These are phyloP conservation scores for Penicillium sp. DNA, from an alignment of 2,329 filamentous ascomycete species.

Conservation along the genomic window DNA sequence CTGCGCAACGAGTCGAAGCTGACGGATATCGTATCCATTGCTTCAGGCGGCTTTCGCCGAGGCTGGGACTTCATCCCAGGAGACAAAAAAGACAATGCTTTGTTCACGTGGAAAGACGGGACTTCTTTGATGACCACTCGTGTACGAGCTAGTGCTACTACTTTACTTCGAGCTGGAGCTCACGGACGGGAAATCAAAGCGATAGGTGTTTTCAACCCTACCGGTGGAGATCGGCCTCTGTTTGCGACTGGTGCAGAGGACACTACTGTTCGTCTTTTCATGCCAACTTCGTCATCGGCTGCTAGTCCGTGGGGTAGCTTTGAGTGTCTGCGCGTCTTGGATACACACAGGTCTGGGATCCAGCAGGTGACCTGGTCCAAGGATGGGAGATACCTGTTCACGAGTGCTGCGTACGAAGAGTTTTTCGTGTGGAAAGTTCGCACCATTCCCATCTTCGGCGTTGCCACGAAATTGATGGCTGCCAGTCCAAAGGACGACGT, in stretches of 20 bases:
- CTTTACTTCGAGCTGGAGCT: slow-evolving; percentile 63
- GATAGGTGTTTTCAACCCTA: slow-evolving; percentile 48
- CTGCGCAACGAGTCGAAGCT: slow-evolving; percentile 75
- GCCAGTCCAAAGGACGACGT: slow-evolving; percentile 50
- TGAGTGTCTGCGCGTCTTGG: slow-evolving; percentile 63
- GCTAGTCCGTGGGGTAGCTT: slow-evolving; percentile 32
- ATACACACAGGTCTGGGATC: slow-evolving; percentile 78
- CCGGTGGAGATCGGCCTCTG: slow-evolving; percentile 32
- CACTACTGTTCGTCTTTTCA: slow-evolving; percentile 70
- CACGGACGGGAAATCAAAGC: slow-evolving; percentile 86
- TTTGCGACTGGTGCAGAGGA: slow-evolving; percentile 71
- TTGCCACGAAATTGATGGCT: slow-evolving; percentile 56
- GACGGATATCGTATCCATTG: slow-evolving; percentile 67
- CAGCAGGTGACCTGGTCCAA: slow-evolving; percentile 75
- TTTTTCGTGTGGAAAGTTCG: slow-evolving; percentile 78
- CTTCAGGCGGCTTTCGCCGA: slow-evolving; percentile 83
- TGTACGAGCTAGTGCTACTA: slow-evolving; percentile 44
- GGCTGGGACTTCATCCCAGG: slow-evolving; percentile 62
- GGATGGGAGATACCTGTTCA: slow-evolving; percentile 71
- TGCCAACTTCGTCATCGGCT: slow-evolving; percentile 16
- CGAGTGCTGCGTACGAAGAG: slow-evolving; percentile 83
- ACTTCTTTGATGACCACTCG: slow-evolving; percentile 52
- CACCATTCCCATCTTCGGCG: slow-evolving; percentile 52
- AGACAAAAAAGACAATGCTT: slow-evolving; percentile 40
- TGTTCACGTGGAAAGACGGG: slow-evolving; percentile 74